Conservation (phyloP, 768 basidiomycete genomes). For the Psilocybe subaeruginosa region DNA sequence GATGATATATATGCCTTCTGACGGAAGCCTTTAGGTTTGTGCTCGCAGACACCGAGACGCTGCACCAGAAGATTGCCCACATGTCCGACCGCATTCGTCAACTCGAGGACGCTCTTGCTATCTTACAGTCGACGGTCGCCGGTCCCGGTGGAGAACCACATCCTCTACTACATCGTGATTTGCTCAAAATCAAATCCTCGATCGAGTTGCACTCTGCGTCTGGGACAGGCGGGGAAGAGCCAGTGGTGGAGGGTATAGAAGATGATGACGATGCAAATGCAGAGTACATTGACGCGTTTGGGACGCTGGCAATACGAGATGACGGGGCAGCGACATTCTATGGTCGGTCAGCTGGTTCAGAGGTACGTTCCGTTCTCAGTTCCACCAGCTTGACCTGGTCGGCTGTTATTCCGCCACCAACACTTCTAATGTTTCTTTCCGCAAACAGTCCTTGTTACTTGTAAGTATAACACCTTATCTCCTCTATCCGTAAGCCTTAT, state of each 20-base stretch:
- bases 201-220: conserved; percentile 67
- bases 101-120: conserved; percentile 68
- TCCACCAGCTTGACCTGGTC: neutral
- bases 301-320: conserved; percentile 68
- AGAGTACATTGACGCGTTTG: conserved; percentile 69
- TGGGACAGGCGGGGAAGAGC: conserved; percentile 21
- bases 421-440: neutral
- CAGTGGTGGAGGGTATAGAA: conserved; percentile 22
- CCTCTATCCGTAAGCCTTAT: neutral
- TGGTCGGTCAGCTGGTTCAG: conserved; percentile 71
- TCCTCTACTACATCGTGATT: conserved; percentile 60
- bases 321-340: conserved; percentile 75
- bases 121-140: conserved; percentile 52
- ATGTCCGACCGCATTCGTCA: conserved; percentile 76
- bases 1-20: neutral
- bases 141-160: conserved; percentile 47
- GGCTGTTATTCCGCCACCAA: neutral
- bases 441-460: conserved; percentile 54
- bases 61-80: conserved; percentile 66
- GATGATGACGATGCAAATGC: conserved; percentile 42
- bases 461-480: conserved; percentile 36
- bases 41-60: conserved; percentile 69
- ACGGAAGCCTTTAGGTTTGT: conserved; percentile 53
- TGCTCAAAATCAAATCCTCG: conserved; percentile 67
- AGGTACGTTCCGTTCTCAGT: conserved; percentile 47